Evolutionary conservation across 2,329 filamentous ascomycete species (phyloP).

Genomic region (Diaporthe vexans): DNA sequence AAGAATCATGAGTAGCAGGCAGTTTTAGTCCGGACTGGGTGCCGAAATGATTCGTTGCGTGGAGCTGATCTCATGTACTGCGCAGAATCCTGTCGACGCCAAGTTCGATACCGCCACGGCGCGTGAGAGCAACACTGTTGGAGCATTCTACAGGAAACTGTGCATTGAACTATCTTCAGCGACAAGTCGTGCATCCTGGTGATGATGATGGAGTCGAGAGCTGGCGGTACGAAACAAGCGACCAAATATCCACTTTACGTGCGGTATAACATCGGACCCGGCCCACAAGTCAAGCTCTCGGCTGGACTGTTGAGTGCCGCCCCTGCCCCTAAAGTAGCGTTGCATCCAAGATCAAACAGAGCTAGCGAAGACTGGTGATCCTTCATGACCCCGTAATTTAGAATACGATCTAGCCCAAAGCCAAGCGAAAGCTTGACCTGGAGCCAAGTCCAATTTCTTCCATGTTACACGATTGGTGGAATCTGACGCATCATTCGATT

Average conservation of each 20-base stretch:
- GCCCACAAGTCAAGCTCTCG: constrained; percentile 14
- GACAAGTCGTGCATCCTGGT: neutral
- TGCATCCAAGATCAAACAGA: neutral
- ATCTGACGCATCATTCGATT: constrained; percentile 11
- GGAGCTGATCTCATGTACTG: neutral
- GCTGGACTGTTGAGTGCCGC: neutral
- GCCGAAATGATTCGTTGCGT: neutral
- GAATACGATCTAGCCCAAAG: constrained; percentile 17
- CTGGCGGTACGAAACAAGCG: constrained; percentile 15
- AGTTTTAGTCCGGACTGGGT: neutral
- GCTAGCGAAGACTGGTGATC: constrained; percentile 16
- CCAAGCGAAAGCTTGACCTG: constrained; percentile 25
- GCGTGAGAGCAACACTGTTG: neutral
- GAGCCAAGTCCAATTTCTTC: constrained; percentile 23
- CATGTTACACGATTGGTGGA: constrained; percentile 25
- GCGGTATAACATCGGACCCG: neutral
- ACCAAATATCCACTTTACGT: neutral
- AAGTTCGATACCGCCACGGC: neutral
- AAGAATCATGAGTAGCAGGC: neutral
- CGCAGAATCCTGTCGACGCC: neutral
- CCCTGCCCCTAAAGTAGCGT: constrained; percentile 2
- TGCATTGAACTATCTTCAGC: neutral
- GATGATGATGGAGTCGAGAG: neutral
- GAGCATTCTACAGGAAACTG: too few relatives aligned
- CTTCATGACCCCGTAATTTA: constrained; percentile 26